Evolutionary conservation across 1,284 basidiomycete genomes (phyloP).

Genomic region (Pseudozyma sp.): DNA sequence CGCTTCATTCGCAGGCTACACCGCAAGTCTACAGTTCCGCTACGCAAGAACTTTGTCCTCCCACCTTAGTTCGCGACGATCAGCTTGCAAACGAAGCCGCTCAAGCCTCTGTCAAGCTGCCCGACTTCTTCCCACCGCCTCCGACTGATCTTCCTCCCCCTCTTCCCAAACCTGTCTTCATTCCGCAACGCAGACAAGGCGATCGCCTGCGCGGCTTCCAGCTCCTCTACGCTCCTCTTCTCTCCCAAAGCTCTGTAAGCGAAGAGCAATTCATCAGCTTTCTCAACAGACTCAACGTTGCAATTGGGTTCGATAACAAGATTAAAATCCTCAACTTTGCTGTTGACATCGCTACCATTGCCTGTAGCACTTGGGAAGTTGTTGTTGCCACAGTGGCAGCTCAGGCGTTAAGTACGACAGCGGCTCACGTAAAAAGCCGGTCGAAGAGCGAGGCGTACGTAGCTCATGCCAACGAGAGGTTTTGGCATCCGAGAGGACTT

Average conservation of each 20-base stretch:
- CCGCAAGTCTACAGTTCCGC: no score
- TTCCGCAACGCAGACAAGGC: slow-evolving; percentile 22
- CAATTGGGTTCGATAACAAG: slow-evolving; percentile 30
- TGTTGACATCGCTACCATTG: slow-evolving; percentile 22
- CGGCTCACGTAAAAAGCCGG: slow-evolving; percentile 16
- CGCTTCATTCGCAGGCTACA: no score
- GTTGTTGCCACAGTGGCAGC: slow-evolving; percentile 19
- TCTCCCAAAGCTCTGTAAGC: slow-evolving; percentile 8
- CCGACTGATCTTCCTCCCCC: slow-evolving; percentile 8
- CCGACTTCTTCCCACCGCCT: slow-evolving; percentile 9
- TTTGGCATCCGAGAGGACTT: slow-evolving; percentile 22
- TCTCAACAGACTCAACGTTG: slow-evolving; percentile 23
- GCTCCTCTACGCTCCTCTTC: slow-evolving; percentile 21
- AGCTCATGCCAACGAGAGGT: slow-evolving; percentile 15
- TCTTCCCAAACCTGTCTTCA: slow-evolving; percentile 20
- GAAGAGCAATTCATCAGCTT: slow-evolving; percentile 21
- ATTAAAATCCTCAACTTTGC: slow-evolving; percentile 36
- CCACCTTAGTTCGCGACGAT: no score
- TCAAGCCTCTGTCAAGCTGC: slow-evolving; percentile 1
- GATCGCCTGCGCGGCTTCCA: slow-evolving; percentile 30
- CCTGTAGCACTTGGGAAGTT: slow-evolving; percentile 23
- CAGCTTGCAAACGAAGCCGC: slow-evolving; percentile 2
- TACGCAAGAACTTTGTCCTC: no score
- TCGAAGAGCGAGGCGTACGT: slow-evolving; percentile 21
- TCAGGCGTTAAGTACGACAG: slow-evolving; percentile 20